A percentile compares a stretch with the other conserved stretches of the same genome.
These are phyloP conservation scores for Kokia cookei DNA, from an alignment of 441 rosid species.

Conservation along the genomic window DNA sequence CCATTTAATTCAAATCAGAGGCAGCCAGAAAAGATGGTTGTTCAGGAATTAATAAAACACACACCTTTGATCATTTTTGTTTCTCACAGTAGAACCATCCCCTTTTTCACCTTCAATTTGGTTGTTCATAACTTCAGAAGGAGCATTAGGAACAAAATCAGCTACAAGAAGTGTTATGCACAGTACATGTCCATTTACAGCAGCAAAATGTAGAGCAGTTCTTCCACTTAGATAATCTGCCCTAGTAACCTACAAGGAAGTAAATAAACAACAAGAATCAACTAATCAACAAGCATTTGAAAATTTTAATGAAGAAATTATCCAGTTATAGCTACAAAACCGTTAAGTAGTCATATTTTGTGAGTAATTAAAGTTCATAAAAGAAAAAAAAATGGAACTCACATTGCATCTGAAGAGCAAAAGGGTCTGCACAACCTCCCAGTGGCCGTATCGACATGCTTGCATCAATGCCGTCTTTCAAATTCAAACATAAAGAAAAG, in stretches of 20 bases:
- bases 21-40: not conserved
- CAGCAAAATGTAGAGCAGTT: slow-evolving; percentile 93
- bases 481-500: slow-evolving; percentile 7
- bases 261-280: not conserved
- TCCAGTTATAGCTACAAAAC: not conserved
- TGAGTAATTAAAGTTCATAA: not conserved
- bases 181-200: slow-evolving; percentile 86
- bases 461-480: slow-evolving; percentile 93
- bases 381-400: slow-evolving; percentile 23
- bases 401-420: slow-evolving; percentile 87
- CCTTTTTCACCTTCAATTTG: slow-evolving; percentile 37
- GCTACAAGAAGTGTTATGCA: slow-evolving; percentile 89
- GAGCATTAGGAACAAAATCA: slow-evolving; percentile 82
- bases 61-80: slow-evolving; percentile 60
- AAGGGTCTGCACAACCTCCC: slow-evolving; percentile 98
- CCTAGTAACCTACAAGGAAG: slow-evolving; percentile 57
- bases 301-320: not conserved
- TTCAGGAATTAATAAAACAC: not conserved
- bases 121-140: slow-evolving; percentile 41
- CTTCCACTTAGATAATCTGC: slow-evolving; percentile 96
- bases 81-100: slow-evolving; percentile 36
- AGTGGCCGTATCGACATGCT: slow-evolving; percentile 97
- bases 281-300: not conserved
- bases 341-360: not conserved
- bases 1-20: not conserved